Evolutionary conservation across 805 yeast genomes (phyloP).

Genomic region (Saccharomycopsis babjevae): DNA sequence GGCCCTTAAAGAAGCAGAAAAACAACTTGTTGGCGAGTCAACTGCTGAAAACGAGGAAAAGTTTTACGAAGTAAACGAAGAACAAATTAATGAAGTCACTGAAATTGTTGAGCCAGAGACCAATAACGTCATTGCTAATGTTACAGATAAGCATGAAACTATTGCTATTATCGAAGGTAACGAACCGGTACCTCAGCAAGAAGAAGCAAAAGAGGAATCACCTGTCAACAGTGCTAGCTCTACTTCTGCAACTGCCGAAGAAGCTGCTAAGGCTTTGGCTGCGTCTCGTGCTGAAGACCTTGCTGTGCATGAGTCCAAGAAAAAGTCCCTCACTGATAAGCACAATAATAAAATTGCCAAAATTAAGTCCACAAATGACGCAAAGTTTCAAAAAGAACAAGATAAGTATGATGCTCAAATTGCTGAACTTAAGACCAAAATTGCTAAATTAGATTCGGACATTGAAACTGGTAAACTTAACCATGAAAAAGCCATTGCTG

Average conservation of each 20-base stretch:
- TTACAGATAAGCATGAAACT: not conserved
- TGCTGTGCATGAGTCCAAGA: not conserved
- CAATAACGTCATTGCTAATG: not conserved
- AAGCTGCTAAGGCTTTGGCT: not conserved
- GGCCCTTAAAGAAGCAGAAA: not conserved
- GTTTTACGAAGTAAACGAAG: not conserved
- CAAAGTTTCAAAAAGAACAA: constrained; percentile 11
- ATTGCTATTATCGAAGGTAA: not conserved
- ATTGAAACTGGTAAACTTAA: constrained; percentile 4
- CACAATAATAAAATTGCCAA: constrained; percentile 11
- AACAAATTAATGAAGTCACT: not conserved
- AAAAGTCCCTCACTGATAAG: constrained; percentile 8
- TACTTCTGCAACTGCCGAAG: not conserved
- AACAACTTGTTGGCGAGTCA: not conserved
- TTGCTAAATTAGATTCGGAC: constrained; percentile 4
- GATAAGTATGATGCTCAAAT: constrained; percentile 13
- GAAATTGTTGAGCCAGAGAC: not conserved
- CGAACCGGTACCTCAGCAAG: not conserved
- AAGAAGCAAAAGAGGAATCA: not conserved
- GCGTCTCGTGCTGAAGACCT: constrained; percentile 1
- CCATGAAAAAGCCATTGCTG: constrained; percentile 11
- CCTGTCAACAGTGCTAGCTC: not conserved
- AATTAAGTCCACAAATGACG: constrained; percentile 12
- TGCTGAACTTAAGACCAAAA: constrained; percentile 9
- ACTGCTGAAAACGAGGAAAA: not conserved